Percentiles rank a stretch among this genome's conserved stretches.
These are phyloP conservation scores for Metarhizium rileyi DNA, from an alignment of 2,329 filamentous ascomycete species.

Conservation along the genomic window DNA sequence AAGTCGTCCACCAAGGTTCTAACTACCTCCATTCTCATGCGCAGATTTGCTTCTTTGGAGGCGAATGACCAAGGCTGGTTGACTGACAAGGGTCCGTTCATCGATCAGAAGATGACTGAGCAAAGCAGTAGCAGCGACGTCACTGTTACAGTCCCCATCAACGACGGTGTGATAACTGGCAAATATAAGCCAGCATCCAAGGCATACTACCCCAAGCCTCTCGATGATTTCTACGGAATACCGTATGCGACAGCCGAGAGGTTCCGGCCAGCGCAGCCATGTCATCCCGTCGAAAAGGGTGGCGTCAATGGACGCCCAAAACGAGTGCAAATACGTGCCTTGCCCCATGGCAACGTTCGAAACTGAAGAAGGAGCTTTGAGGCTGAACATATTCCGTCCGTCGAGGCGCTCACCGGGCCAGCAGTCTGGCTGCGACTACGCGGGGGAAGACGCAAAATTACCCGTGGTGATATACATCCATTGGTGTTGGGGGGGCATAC, in stretches of 20 bases:
- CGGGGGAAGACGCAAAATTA: conserved; percentile 11
- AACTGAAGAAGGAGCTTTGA: conserved; percentile 43
- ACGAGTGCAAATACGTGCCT: conserved; percentile 22
- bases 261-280: conserved; percentile 31
- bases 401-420: conserved; percentile 4
- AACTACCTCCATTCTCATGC: too few species aligned
- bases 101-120: too few species aligned
- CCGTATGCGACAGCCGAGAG: conserved; percentile 39
- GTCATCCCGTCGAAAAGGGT: conserved; percentile 13
- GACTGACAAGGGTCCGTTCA: too few species aligned
- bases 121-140: neutral
- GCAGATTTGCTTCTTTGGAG: too few species aligned
- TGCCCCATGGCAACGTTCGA: conserved; percentile 14
- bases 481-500: conserved; percentile 54
- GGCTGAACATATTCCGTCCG: conserved; percentile 40
- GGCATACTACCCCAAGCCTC: conserved; percentile 26
- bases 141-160: conserved; percentile 10
- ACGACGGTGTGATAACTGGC: conserved; percentile 15
- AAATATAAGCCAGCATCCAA: conserved; percentile 12
- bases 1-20: too few species aligned
- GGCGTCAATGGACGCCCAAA: conserved; percentile 22
- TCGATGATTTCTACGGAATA: conserved; percentile 40
- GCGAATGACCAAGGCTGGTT: too few species aligned
- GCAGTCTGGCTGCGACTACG: too few species aligned
- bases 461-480: conserved; percentile 52